These are phyloP conservation scores for Bertia moriformis DNA, from an alignment of 2,329 filamentous ascomycete genomes.

Conservation along the genomic window DNA sequence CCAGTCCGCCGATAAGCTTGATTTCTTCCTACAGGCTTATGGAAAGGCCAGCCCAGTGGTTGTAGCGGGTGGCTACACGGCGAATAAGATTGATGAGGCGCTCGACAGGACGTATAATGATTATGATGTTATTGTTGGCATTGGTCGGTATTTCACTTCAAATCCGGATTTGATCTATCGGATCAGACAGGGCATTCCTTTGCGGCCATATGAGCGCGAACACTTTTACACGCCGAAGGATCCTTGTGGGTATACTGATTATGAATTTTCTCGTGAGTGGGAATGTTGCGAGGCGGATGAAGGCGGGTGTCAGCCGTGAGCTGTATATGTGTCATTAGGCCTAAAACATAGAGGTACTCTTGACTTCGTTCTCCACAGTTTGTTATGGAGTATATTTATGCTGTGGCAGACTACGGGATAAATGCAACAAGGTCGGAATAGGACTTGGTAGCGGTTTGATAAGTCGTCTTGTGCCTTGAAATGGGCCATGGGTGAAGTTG, in stretches of 20 bases:
- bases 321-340: too few species aligned
- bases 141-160: conserved; percentile 30
- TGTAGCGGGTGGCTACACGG: conserved; percentile 29
- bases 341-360: too few species aligned
- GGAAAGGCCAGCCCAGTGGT: conserved; percentile 27
- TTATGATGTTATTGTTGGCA: conserved; percentile 26
- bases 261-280: neutral
- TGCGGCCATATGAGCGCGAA: neutral
- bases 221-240: neutral
- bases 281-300: too few species aligned
- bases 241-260: neutral
- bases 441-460: too few species aligned
- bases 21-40: conserved; percentile 29
- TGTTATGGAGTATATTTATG: too few species aligned
- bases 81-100: conserved; percentile 19
- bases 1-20: conserved; percentile 17
- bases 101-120: conserved; percentile 24
- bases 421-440: too few species aligned
- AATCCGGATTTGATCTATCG: conserved; percentile 31
- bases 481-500: too few species aligned
- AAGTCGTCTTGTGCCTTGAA: too few species aligned
- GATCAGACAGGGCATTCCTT: conserved; percentile 20
- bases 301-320: too few species aligned
- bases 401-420: too few species aligned
- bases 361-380: too few species aligned